A percentile compares a stretch with the other conserved stretches of the same genome.
These are phyloP conservation scores for Dactylis glomerata DNA, from an alignment of 176 grass and related monocot species.

Conservation along the genomic window DNA sequence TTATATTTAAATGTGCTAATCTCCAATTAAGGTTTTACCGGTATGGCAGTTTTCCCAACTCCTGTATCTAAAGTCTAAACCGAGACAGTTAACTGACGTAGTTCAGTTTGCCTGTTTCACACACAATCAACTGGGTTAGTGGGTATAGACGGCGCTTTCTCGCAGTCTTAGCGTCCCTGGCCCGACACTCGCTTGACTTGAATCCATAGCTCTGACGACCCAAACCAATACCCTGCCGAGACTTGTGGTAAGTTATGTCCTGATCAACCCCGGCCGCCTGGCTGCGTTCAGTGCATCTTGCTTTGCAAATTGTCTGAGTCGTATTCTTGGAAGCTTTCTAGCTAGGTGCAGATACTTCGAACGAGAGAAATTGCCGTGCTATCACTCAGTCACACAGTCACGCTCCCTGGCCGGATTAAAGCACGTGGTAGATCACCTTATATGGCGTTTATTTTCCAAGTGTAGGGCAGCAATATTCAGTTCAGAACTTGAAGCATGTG, in stretches of 20 bases:
- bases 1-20: too few relatives aligned
- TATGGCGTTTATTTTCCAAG: neutral
- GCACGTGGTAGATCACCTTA: neutral
- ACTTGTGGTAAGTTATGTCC: neutral
- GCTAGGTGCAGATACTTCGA: neutral
- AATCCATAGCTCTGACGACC: neutral
- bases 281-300: slow-evolving; percentile 18
- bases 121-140: neutral
- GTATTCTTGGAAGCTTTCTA: neutral
- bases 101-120: slow-evolving; percentile 27
- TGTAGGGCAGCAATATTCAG: neutral
- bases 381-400: neutral
- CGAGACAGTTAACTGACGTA: too few relatives aligned
- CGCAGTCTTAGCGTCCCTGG: neutral
- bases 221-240: neutral
- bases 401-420: neutral
- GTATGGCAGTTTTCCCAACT: too few relatives aligned
- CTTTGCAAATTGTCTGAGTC: neutral
- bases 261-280: neutral
- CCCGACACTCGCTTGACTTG: slow-evolving; percentile 11
- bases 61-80: too few relatives aligned
- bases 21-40: too few relatives aligned
- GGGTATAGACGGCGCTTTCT: neutral
- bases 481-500: neutral
- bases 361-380: neutral